phyloP scores from a whole-genome alignment of 495 filamentous ascomycete genomes.

The Penicillium paradoxum region DNA sequence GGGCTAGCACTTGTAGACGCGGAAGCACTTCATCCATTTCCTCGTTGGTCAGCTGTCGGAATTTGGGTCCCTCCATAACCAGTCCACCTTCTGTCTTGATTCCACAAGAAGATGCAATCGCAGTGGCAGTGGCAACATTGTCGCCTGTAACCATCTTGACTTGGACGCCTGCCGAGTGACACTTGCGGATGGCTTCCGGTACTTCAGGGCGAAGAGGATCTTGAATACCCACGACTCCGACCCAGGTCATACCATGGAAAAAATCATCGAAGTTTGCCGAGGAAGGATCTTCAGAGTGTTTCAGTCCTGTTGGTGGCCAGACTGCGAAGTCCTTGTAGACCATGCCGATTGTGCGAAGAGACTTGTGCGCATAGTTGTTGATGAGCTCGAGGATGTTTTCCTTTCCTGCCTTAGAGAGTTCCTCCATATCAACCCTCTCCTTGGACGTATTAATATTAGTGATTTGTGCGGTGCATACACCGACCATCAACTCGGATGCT shows the following conservation, averaged over 20 bases:
- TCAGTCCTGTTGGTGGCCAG: constrained; percentile 53
- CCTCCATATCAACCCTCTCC: constrained; percentile 34
- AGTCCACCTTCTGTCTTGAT: constrained; percentile 70
- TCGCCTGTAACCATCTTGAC: constrained; percentile 91
- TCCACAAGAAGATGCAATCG: constrained; percentile 79
- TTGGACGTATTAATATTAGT: constrained; percentile 16
- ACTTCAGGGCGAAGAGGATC: constrained; percentile 70
- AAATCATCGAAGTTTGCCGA: constrained; percentile 53
- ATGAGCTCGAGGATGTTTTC: constrained; percentile 40
- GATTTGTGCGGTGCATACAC: constrained; percentile 40
- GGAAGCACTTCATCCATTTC: constrained; percentile 72
- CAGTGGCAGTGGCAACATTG: constrained; percentile 74
- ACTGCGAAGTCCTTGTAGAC: constrained; percentile 58
- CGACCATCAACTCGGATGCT: constrained; percentile 62
- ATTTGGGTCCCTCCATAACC: constrained; percentile 79
- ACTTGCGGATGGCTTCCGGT: constrained; percentile 65
- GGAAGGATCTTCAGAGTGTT: constrained; percentile 42
- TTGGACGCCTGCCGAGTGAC: constrained; percentile 71
- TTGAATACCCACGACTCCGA: constrained; percentile 62
- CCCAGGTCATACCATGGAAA: constrained; percentile 56
- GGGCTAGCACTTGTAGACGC: constrained; percentile 73
- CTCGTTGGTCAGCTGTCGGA: constrained; percentile 66
- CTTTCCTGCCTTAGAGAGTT: constrained; percentile 29
- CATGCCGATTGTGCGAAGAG: constrained; percentile 60
- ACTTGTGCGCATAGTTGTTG: constrained; percentile 51